Base-by-base conservation (phyloP, 768 basidiomycete genomes). In the Chiua virens region DNA sequence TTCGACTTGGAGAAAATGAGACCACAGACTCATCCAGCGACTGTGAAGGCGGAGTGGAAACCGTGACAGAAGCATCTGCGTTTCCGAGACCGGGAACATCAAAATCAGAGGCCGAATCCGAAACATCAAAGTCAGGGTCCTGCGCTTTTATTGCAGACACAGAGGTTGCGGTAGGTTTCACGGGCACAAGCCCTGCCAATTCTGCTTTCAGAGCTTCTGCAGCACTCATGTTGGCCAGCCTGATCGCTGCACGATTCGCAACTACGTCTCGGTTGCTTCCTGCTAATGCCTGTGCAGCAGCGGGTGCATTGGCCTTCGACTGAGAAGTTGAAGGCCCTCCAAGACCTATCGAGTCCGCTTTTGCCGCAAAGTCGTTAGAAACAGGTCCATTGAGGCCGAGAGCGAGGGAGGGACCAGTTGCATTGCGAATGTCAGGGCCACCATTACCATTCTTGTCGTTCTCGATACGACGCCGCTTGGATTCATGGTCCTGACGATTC, bases 171-270 rank as follows among this genome's bases (percentile, higher is more conserved):
- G 69, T 65, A 14, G 70, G 58, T 58, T 75, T 76, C 45, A 74
- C 66, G 13, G 79, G 73, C 47, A 69, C 56, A 40, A 75, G 64
- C 20, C 83, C 81, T 57, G 85, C 80, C 56, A 98, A 70, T 70
- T 98, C 92, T 45, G 92, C 93, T 72, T 92, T 95, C 61, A 98
- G 77, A 68, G 87, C 81, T 67, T 98, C 92, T 49, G 95, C 95
- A 40, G 96, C 96, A 74, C 85, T 92, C 84, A 98, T 83, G 66
- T 98, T 98, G 25, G 96, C 96, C 82, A 96, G 86, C 53, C 95
- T 84, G 57, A 97, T 92, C 22, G 89, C 91, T 56, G 83, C 82
- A 37, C 92, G 83, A 69, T 96, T 96, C 43, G 87, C 86, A 25
- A 95, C 92, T 52, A 96, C 83, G 68, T 94, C 91, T 49, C 82